Percentiles rank a stretch among this genome's conserved stretches.
Evolutionary conservation across 2,329 filamentous ascomycete genomes (phyloP).

Genomic region (Colletotrichum falcatum): DNA sequence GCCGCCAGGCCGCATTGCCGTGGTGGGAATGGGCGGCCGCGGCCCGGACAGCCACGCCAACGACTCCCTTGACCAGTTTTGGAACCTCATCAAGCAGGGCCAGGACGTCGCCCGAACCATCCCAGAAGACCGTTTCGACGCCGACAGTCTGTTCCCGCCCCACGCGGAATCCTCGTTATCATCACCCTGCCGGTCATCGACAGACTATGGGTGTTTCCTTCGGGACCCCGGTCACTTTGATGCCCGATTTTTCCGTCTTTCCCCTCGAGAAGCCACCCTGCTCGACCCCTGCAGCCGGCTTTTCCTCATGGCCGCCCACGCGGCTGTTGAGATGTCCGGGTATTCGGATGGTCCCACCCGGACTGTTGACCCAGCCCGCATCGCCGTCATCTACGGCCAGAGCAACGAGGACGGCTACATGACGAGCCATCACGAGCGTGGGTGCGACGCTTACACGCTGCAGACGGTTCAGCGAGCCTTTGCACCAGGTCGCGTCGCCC

Average conservation of each 20-base stretch:
- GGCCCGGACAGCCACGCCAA: not conserved
- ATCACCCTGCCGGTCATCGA: not conserved
- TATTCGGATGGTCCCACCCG: constrained; percentile 42
- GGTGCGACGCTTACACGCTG: constrained; percentile 19
- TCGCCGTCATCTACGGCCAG: constrained; percentile 13
- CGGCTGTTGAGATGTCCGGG: constrained; percentile 46
- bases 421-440: not conserved
- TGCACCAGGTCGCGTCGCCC: not conserved
- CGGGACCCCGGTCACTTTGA: constrained; percentile 49
- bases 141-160: not conserved
- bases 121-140: constrained; percentile 4
- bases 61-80: constrained; percentile 16
- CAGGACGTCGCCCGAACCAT: not conserved
- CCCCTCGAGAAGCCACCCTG: constrained; percentile 44
- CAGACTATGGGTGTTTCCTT: constrained; percentile 39
- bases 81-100: constrained; percentile 1
- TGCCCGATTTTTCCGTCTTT: constrained; percentile 54
- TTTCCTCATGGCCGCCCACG: constrained; percentile 50
- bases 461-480: constrained; percentile 4
- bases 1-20: constrained; percentile 1
- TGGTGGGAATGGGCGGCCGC: constrained; percentile 7
- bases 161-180: not conserved
- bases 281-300: constrained; percentile 50
- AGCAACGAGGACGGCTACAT: constrained; percentile 8
- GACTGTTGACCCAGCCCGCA: constrained; percentile 45